Evolutionary conservation across 306 rosid genomes (phyloP).

Genomic region (Trifolium dubium): DNA sequence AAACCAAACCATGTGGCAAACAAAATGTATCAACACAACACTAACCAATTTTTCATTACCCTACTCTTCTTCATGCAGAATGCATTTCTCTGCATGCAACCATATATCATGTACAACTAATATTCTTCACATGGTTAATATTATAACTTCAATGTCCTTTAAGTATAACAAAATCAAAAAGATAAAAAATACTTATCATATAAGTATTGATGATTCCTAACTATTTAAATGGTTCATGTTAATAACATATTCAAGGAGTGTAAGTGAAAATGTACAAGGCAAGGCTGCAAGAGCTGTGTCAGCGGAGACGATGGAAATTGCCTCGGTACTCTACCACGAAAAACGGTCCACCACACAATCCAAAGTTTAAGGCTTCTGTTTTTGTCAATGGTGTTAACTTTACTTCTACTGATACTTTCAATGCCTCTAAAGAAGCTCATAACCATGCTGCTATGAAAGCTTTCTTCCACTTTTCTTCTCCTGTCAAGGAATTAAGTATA

Average conservation of each 20-base stretch:
- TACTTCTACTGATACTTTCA: constrained; percentile 36
- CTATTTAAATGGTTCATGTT: not conserved
- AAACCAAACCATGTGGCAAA: not conserved
- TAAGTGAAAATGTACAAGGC: constrained; percentile 62
- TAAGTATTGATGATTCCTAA: not conserved
- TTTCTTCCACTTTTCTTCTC: constrained; percentile 49
- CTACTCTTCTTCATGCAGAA: not conserved
- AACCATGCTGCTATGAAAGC: constrained; percentile 67
- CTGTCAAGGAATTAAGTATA: not conserved
- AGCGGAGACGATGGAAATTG: constrained; percentile 53
- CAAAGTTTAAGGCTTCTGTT: constrained; percentile 60
- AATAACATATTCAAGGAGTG: not conserved
- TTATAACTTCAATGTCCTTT: not conserved
- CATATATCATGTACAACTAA: not conserved
- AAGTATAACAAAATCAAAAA: not conserved
- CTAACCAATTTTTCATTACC: not conserved
- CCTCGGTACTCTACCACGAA: constrained; percentile 54
- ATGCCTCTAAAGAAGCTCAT: constrained; percentile 63
- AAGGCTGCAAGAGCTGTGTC: constrained; percentile 70
- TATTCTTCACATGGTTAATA: not conserved
- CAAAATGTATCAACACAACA: not conserved
- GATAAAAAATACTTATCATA: not conserved
- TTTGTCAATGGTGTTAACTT: constrained; percentile 54
- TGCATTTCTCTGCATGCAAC: not conserved
- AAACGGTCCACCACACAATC: constrained; percentile 63